Evolutionary conservation across 2,329 filamentous ascomycete species (phyloP).

Genomic region (Fusarium albidum): DNA sequence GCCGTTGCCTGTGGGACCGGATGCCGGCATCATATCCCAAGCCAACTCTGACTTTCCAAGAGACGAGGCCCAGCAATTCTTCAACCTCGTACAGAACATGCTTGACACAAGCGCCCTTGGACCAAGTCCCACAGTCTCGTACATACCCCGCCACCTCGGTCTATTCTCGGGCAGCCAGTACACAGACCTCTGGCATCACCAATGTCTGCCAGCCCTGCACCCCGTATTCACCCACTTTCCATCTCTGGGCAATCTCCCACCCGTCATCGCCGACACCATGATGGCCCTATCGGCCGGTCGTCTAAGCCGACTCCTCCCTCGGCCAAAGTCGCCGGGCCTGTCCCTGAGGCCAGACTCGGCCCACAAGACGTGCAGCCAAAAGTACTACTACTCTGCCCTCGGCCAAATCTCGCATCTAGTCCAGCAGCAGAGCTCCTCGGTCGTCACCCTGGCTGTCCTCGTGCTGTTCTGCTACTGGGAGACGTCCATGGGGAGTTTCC

Average conservation of each 20-base stretch:
- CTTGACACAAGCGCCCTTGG: neutral
- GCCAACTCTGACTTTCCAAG: no score
- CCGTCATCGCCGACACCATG: constrained; percentile 5
- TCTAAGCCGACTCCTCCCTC: constrained; percentile 13
- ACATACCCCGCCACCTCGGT: neutral
- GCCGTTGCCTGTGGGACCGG: no score
- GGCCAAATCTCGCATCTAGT: constrained; percentile 2
- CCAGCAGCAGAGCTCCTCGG: neutral
- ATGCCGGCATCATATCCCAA: no score
- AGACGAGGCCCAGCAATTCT: no score
- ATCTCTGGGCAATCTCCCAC: neutral
- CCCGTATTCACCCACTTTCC: constrained; percentile 4
- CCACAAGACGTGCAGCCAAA: constrained; percentile 7
- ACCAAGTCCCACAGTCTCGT: no score
- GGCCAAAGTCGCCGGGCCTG: neutral
- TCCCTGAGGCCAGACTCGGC: constrained; percentile 5
- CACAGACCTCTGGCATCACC: constrained; percentile 9
- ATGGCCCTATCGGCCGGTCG: constrained; percentile 16
- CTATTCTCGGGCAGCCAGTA: neutral
- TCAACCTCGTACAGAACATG: no score
- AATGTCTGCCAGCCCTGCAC: constrained; percentile 16
- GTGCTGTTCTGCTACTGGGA: constrained; percentile 35
- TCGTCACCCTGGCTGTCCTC: constrained; percentile 16
- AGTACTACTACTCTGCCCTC: constrained; percentile 17
- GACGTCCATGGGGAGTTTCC: constrained; percentile 37